Conservation (phyloP, 1,284 basidiomycete genomes). For the Amylostereum areolatum region DNA sequence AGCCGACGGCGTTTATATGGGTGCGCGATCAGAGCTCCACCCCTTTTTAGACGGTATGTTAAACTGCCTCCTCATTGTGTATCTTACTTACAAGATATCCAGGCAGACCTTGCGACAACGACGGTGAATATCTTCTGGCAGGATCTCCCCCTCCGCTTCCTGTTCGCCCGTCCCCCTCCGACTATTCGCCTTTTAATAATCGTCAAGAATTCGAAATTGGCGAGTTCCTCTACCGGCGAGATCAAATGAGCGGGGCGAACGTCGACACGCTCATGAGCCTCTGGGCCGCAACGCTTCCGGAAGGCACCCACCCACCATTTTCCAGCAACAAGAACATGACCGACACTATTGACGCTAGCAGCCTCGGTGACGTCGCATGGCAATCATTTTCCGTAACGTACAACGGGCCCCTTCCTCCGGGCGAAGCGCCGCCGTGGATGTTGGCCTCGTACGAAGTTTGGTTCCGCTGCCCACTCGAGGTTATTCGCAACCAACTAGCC, state of each 20-base stretch:
- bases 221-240: conserved; percentile 7
- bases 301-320: conserved; percentile 10
- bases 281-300: conserved; percentile 6
- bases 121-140: conserved; percentile 1
- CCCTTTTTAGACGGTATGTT: too few relatives aligned
- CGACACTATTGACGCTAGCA: conserved; percentile 10
- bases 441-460: conserved; percentile 8
- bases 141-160: conserved; percentile 2
- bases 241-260: not conserved
- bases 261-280: conserved; percentile 9
- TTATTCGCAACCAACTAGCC: conserved; percentile 4
- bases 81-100: too few relatives aligned
- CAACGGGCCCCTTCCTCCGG: conserved; percentile 3
- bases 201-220: conserved; percentile 7
- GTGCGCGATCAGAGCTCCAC: too few relatives aligned
- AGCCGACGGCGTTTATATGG: too few relatives aligned
- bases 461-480: conserved; percentile 6
- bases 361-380: conserved; percentile 10
- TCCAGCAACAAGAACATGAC: conserved; percentile 9
- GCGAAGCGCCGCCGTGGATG: conserved; percentile 14
- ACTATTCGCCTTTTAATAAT: conserved; percentile 8
- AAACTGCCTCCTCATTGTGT: too few relatives aligned
- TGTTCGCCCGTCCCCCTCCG: not conserved
- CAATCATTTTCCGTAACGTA: conserved; percentile 5
- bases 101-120: not conserved